A percentile compares a stretch with the other conserved stretches of the same genome.
Evolutionary conservation across 2,329 filamentous ascomycete species (phyloP).

Genomic region (Arthroderma sp.): DNA sequence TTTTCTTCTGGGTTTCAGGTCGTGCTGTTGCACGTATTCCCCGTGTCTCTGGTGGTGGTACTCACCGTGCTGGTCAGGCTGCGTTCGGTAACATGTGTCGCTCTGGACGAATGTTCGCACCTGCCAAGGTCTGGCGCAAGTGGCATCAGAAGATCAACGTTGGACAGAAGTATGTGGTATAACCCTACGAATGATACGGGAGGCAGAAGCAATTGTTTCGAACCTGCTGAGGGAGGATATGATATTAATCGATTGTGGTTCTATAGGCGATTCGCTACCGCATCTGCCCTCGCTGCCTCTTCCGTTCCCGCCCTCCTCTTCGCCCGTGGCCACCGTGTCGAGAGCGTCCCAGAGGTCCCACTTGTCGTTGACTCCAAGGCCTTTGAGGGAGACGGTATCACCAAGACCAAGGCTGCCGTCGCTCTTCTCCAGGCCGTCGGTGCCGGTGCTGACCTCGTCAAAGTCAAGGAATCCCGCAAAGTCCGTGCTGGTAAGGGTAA

Average conservation of each 20-base stretch:
- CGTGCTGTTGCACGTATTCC: slow-evolving; percentile 99
- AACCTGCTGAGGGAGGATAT: neutral
- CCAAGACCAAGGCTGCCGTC: slow-evolving; percentile 81
- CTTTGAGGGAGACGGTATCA: slow-evolving; percentile 65
- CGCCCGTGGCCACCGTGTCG: slow-evolving; percentile 93
- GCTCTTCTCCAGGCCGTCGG: slow-evolving; percentile 82
- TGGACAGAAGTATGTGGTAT: slow-evolving; percentile 71
- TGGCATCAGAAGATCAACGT: slow-evolving; percentile 99
- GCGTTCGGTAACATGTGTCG: slow-evolving; percentile 99
- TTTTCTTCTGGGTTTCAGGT: slow-evolving; percentile 44
- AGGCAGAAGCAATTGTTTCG: neutral
- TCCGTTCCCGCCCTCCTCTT: slow-evolving; percentile 88
- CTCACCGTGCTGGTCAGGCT: slow-evolving; percentile 98
- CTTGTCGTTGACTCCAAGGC: slow-evolving; percentile 87
- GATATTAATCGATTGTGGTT: slow-evolving; percentile 9
- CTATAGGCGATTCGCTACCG: slow-evolving; percentile 82
- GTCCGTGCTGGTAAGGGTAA: slow-evolving; percentile 98
- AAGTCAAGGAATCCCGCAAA: slow-evolving; percentile 95
- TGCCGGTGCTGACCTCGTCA: slow-evolving; percentile 79
- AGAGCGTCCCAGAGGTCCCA: slow-evolving; percentile 85
- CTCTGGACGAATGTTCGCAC: slow-evolving; percentile 99
- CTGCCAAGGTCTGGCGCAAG: slow-evolving; percentile 99
- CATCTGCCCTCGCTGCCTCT: slow-evolving; percentile 92
- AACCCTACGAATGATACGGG: neutral
- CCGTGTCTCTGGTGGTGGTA: slow-evolving; percentile 99